Percentiles rank a stretch among this genome's conserved stretches.
Evolutionary conservation across 2,329 filamentous ascomycete species (phyloP).

Genomic region (Sclerotinia spermophila): DNA sequence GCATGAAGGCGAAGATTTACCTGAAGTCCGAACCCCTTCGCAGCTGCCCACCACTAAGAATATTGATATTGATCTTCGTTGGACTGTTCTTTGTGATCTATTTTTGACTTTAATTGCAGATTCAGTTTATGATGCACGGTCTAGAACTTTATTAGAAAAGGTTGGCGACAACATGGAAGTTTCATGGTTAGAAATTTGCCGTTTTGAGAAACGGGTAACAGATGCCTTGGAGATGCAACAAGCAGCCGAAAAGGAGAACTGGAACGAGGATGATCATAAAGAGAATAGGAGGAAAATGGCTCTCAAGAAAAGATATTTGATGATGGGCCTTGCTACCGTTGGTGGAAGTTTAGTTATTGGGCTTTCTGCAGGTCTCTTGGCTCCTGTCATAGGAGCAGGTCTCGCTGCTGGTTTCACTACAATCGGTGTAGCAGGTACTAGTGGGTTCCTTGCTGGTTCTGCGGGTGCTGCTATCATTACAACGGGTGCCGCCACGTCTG

Average conservation of each 20-base stretch:
- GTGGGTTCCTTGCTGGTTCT: slow-evolving; percentile 83
- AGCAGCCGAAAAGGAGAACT: slow-evolving; percentile 88
- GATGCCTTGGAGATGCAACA: slow-evolving; percentile 98
- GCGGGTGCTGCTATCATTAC: slow-evolving; percentile 94
- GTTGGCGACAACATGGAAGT: slow-evolving; percentile 79
- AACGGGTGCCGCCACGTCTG: slow-evolving; percentile 79
- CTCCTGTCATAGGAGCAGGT: slow-evolving; percentile 90
- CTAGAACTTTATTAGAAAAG: slow-evolving; percentile 75
- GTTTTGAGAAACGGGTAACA: slow-evolving; percentile 95
- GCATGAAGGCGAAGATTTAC: slow-evolving; percentile 65
- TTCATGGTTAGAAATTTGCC: slow-evolving; percentile 87
- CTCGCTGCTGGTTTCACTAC: slow-evolving; percentile 93
- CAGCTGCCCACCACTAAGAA: slow-evolving; percentile 77
- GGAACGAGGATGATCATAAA: slow-evolving; percentile 96
- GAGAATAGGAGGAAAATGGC: slow-evolving; percentile 78
- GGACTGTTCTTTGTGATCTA: slow-evolving; percentile 94
- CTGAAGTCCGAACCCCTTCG: slow-evolving; percentile 76
- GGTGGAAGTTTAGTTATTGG: slow-evolving; percentile 94
- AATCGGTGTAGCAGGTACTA: slow-evolving; percentile 85
- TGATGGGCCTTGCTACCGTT: slow-evolving; percentile 96
- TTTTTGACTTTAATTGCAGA: slow-evolving; percentile 97
- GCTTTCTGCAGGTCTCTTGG: slow-evolving; percentile 84
- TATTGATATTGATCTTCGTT: slow-evolving; percentile 92
- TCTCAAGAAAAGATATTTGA: slow-evolving; percentile 77
- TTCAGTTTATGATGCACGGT: slow-evolving; percentile 86